Conservation (phyloP, 257 asterid species). For the Solanum corneliomulleri region DNA sequence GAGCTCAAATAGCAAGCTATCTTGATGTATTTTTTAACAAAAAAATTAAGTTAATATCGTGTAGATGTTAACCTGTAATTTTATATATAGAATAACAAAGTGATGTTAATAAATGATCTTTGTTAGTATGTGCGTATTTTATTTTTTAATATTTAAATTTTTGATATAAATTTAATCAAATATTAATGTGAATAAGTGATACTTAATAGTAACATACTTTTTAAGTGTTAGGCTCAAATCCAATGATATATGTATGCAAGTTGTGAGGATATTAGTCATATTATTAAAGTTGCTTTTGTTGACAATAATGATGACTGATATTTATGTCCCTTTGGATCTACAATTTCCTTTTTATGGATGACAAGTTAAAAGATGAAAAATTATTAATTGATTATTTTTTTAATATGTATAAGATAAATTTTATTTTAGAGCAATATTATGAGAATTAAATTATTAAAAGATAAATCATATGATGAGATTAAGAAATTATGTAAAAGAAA, state of each 20-base stretch:
- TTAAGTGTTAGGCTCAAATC: neutral
- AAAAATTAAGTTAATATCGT: no score
- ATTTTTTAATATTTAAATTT: no score
- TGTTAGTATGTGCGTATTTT: no score
- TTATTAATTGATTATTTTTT: no score
- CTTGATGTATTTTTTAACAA: no score
- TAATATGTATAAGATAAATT: no score
- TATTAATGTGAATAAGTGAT: fast-evolving
- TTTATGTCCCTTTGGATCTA: neutral
- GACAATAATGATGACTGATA: neutral
- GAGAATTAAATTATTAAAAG: neutral
- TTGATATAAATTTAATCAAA: no score
- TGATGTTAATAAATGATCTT: no score
- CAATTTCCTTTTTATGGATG: neutral
- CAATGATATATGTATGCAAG: neutral
- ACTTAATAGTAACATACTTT: neutral
- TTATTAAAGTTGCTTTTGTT: neutral
- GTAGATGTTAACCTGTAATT: no score
- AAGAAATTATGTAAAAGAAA: neutral
- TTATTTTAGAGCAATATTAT: neutral
- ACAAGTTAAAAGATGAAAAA: no score
- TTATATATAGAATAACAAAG: no score
- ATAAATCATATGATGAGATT: neutral
- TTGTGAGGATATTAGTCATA: neutral
- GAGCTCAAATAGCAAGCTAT: no score